Evolutionary conservation across 129 eudicot species (phyloP).

Genomic region (Heracleum sosnowskyi): DNA sequence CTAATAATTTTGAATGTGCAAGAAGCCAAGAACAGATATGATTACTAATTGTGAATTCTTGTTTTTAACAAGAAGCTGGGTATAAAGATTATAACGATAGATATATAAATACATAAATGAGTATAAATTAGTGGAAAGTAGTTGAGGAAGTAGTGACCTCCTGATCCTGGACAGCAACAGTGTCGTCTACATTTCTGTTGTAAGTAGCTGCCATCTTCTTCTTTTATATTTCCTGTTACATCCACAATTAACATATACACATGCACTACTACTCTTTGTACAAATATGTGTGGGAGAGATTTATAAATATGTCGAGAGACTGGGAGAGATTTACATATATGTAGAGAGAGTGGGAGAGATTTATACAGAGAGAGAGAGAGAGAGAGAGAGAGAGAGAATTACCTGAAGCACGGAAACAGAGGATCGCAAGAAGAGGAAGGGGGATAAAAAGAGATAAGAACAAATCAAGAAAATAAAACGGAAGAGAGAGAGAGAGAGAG

Average conservation of each 20-base stretch:
- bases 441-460: background rate
- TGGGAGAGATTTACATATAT: too few species aligned
- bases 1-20: too few species aligned
- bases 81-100: too few species aligned
- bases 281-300: too few species aligned
- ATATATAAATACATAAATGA: too few species aligned
- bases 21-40: too few species aligned
- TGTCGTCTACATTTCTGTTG: constrained; percentile 34
- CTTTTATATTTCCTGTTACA: background rate
- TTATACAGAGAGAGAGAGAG: background rate
- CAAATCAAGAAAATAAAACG: background rate
- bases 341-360: too few species aligned
- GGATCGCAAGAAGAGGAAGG: background rate
- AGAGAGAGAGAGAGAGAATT: background rate
- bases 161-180: constrained; percentile 33
- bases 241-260: background rate
- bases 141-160: constrained; percentile 32
- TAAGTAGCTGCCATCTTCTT: constrained; percentile 43
- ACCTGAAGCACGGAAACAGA: background rate
- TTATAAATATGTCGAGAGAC: too few species aligned
- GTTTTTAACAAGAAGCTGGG: background rate
- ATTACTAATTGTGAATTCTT: background rate
- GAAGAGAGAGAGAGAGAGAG: background rate
- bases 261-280: background rate
- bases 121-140: background rate